Evolutionary conservation across 345 rosid species (phyloP).

Genomic region (Citrus australasica): DNA sequence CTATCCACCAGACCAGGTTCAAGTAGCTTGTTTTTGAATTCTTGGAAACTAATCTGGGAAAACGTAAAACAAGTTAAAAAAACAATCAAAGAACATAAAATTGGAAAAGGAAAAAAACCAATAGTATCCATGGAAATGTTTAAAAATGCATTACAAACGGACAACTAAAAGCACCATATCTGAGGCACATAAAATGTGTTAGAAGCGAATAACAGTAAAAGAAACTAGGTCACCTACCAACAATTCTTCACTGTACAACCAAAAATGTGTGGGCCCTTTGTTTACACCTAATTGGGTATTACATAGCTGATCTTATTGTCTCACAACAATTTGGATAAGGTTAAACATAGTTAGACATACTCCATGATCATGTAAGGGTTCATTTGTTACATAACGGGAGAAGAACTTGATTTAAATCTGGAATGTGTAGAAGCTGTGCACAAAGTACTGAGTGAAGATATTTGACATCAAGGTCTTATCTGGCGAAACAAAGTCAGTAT

Average conservation of each 20-base stretch:
- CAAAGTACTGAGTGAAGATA: background rate
- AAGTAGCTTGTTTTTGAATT: conserved; percentile 53
- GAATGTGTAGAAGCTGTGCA: background rate
- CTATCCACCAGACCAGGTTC: conserved; percentile 49
- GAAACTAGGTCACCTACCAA: background rate
- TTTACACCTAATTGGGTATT: background rate
- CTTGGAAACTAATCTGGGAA: conserved; percentile 55
- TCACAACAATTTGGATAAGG: background rate
- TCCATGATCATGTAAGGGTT: background rate
- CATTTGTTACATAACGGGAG: background rate
- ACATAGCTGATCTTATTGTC: background rate
- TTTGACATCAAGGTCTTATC: background rate
- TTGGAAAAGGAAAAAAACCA: background rate
- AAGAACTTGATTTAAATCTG: background rate
- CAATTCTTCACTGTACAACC: background rate
- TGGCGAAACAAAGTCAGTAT: background rate
- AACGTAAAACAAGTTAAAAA: conserved; percentile 9
- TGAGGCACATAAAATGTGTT: background rate
- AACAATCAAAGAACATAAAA: background rate
- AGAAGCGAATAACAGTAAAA: background rate
- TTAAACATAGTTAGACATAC: background rate
- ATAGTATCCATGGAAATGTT: too few relatives aligned
- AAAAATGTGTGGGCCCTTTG: background rate
- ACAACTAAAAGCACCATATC: background rate
- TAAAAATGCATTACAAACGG: background rate